Evolutionary conservation across 169 alveolate species (phyloP), one percentile per base, ranked within the genome.

Genomic region (Plasmodium gallinaceum): DNA sequence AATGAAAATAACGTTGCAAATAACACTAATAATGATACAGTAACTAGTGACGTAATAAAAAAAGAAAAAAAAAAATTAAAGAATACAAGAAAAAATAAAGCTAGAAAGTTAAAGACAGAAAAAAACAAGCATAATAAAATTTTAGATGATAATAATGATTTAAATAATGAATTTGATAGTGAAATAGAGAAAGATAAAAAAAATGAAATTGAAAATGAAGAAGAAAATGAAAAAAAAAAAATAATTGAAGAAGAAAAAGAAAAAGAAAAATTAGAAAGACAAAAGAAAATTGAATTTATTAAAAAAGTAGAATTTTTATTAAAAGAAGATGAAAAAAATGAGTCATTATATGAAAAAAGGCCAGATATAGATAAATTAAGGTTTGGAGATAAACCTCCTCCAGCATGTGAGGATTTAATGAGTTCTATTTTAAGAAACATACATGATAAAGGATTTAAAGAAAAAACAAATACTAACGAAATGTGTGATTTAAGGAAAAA

Each of bases 381-480:
- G 24, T 78, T 78, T 24, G 75, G 78, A 8, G 89, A 78, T 10
- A 78, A 78, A 18, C 89, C 89, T 0, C 75, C 89, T 10, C 72
- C 69, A 20, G 89, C 70, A 48, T 64, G 89, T 45, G 64, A 78
- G 65, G 80, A 78, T 32, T 46, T 78, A 52, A 78, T 78, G 78
- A 22, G 64, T 0, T 24, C 57, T 3, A 78, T 78, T n/a, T 78
- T 78, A 51, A 26, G 43, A 51, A 78, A 65, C 64, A 46, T 78
- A 20, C 75, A 64, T 58, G n/a, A 45, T n/a, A 52, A 66, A 0
- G 46, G 32, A 42, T 18, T 26, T 5, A 10, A 45, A 32, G 58
- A 51, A 58, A 42, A 32, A 7, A 51, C 24, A 14, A 65, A 66
- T 2, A 22, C 48, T 20, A 26, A 37, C 12, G 57, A 65, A 18